Base-by-base conservation (phyloP, 495 filamentous ascomycete species). In the Penicillium macrosclerotiorum region DNA sequence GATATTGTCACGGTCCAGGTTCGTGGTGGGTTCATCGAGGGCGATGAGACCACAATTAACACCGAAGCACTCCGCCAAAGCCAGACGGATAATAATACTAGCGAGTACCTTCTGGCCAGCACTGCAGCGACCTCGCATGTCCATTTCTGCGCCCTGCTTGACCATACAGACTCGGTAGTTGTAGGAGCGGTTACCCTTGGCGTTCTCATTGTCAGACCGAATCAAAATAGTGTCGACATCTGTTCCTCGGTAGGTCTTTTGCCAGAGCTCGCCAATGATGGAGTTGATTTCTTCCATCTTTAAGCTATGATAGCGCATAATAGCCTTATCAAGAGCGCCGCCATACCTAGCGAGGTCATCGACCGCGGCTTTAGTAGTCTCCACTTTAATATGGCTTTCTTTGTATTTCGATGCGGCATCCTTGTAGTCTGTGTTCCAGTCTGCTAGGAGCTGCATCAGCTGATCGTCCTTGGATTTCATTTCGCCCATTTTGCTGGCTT, bases 281-380 rank as follows among this genome's bases (percentile, higher is more conserved):
- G 83, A 78, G 62, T 99, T 99, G 67, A 99, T 95, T 59, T 97
- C 92, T 60, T 92, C 90, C 93, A 99, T 99, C 73, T 97, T 99
- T 43, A 94, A 67, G 16, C 81, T 77, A 66, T 99, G 93, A 60
- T 90, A 97, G 52, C 83, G 85, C 90, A 99, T 96, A 64, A 99
- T 93, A 42, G 94, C 93, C 51, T 90, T 86, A 67, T 96, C 92
- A 20, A 99, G 74, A 9, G 92, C 92, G 2, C 73, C 70, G 9
- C 75, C 77, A 55, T 93, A 96, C 19, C 86, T 83, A 6, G 77
- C 86, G 22, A 99, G 73, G 60, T 99, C 93, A 45, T 93, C 90
- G 27, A 93, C 85, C 8, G 88, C 92, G 0, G 89, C 90, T 63
- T 92, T 95, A 22, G 90, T 96, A 0, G 89, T 91, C 63, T 94